These are phyloP conservation scores for Truncatella angustata DNA, from an alignment of 2,329 filamentous ascomycete species.

Conservation along the genomic window DNA sequence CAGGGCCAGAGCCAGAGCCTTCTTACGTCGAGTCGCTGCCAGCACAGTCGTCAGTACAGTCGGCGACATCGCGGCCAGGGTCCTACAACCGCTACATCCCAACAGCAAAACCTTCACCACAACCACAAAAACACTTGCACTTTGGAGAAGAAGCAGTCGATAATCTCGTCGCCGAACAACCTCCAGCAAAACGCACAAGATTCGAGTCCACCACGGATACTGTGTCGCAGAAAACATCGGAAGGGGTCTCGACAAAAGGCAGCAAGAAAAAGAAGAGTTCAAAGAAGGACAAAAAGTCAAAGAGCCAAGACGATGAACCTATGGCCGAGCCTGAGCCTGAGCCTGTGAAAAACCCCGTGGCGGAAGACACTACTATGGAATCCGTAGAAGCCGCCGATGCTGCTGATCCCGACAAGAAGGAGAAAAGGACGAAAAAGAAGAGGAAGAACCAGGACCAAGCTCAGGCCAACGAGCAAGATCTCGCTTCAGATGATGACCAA, in stretches of 20 bases:
- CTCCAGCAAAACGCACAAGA: conserved; percentile 11
- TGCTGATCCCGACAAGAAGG: neutral
- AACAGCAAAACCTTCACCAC: conserved; percentile 26
- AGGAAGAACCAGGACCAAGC: conserved; percentile 18
- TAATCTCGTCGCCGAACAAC: conserved; percentile 27
- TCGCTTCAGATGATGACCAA: conserved; percentile 12
- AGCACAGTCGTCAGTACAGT: neutral
- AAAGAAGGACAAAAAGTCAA: conserved; percentile 31
- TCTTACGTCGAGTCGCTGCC: neutral
- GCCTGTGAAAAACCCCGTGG: conserved; percentile 23
- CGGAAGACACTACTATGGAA: neutral
- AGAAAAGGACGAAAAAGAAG: conserved; percentile 31
- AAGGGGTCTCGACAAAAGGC: conserved; percentile 25
- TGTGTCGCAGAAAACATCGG: neutral
- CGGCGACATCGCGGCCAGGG: conserved; percentile 17
- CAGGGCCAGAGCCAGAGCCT: no score
- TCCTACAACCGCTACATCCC: conserved; percentile 36
- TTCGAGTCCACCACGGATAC: neutral
- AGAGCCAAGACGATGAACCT: neutral
- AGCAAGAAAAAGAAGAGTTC: conserved; percentile 32
- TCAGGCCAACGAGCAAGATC: conserved; percentile 5
- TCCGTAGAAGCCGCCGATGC: neutral
- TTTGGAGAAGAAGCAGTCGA: conserved; percentile 18
- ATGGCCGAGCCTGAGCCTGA: conserved; percentile 16
- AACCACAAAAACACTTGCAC: conserved; percentile 12